Conservation (phyloP, 78 protist genomes). For the Kipferlia bialata region DNA sequence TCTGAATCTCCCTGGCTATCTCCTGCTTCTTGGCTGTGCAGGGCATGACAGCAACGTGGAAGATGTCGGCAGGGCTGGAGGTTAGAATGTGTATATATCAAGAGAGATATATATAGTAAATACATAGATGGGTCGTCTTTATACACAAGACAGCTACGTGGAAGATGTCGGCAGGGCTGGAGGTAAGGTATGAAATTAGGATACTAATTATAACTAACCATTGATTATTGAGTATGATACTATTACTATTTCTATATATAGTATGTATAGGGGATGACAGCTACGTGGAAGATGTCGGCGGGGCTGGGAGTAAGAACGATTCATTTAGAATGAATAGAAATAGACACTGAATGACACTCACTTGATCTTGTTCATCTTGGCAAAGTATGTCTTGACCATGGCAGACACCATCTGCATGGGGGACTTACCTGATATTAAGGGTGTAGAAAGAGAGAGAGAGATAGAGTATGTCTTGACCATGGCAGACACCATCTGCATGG, state of each 20-base stretch:
- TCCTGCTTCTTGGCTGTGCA: conserved; percentile 34
- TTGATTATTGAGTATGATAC: no score
- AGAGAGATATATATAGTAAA: no score
- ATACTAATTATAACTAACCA: no score
- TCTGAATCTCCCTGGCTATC: not conserved
- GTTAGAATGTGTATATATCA: no score
- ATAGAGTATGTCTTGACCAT: conserved; percentile 28
- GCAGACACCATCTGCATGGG: conserved; percentile 36
- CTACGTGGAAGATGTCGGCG: conserved; percentile 2
- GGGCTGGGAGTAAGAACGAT: not conserved
- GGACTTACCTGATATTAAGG: no score
- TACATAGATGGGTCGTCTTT: no score
- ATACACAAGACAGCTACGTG: conserved; percentile 12
- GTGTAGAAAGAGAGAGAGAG: no score
- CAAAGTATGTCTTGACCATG: conserved; percentile 21
- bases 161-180: conserved; percentile 1
- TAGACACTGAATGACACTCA: no score
- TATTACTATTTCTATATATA: conserved; percentile 42
- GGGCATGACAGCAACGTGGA: conserved; percentile 14
- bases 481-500: conserved; percentile 31
- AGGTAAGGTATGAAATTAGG: no score
- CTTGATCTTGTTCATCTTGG: not conserved
- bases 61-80: conserved; percentile 4
- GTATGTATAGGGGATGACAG: conserved; percentile 15
- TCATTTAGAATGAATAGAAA: no score